A percentile compares a stretch with the other conserved stretches of the same genome.
phyloP scores from a whole-genome alignment of 768 basidiomycete species.

The Amanita pallidorosea region DNA sequence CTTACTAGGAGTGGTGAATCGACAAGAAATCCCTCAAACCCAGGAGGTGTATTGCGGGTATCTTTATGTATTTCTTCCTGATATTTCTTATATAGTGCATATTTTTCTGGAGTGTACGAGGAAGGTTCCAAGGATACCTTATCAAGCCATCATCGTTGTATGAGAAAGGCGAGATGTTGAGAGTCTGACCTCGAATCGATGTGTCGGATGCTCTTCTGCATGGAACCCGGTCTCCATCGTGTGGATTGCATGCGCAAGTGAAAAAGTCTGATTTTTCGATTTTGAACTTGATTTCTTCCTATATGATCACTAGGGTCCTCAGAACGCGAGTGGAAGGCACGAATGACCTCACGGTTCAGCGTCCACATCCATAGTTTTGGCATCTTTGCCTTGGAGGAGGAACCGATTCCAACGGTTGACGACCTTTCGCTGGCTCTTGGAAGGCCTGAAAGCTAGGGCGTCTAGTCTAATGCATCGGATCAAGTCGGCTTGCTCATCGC shows the following conservation, averaged over 20 bases:
- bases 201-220: slow-evolving; percentile 20
- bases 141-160: neutral
- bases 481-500: slow-evolving; percentile 2
- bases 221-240: slow-evolving; percentile 35
- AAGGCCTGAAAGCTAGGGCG: slow-evolving; percentile 51
- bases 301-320: neutral
- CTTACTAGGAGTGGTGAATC: slow-evolving; percentile 64
- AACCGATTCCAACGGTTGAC: slow-evolving; percentile 73
- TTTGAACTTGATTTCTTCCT: slow-evolving; percentile 12
- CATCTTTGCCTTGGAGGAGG: slow-evolving; percentile 34
- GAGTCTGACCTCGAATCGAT: slow-evolving; percentile 49
- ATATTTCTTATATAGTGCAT: slow-evolving; percentile 63
- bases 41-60: slow-evolving; percentile 28
- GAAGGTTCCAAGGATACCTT: slow-evolving; percentile 74
- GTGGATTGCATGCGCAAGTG: slow-evolving; percentile 41
- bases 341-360: slow-evolving; percentile 9
- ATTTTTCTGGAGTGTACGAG: slow-evolving; percentile 73
- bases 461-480: slow-evolving; percentile 41
- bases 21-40: slow-evolving; percentile 72
- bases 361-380: slow-evolving; percentile 18
- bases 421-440: slow-evolving; percentile 66
- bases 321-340: neutral
- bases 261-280: slow-evolving; percentile 22
- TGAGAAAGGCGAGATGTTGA: neutral
- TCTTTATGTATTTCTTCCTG: slow-evolving; percentile 76